A percentile compares a stretch with the other conserved stretches of the same genome.
These are phyloP conservation scores for Cladophialophora chaetospira DNA, from an alignment of 2,329 filamentous ascomycete species.

Conservation along the genomic window DNA sequence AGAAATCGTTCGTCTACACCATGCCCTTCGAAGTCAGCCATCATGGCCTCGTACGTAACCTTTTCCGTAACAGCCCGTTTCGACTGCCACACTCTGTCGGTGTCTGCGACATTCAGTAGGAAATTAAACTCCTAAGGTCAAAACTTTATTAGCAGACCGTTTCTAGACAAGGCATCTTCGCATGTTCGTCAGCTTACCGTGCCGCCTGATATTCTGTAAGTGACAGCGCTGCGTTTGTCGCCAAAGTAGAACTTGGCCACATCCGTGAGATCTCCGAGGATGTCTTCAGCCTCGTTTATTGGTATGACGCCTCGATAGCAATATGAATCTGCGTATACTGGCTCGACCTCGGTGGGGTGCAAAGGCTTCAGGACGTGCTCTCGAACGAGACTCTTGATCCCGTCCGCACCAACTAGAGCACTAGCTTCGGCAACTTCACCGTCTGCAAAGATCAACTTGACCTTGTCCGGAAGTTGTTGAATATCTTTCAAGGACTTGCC, in stretches of 20 bases:
- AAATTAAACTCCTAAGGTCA: too few species aligned
- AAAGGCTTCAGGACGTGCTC: constrained; percentile 36
- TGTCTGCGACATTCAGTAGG: too few species aligned
- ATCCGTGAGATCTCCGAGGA: constrained; percentile 5
- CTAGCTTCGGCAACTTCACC: constrained; percentile 47
- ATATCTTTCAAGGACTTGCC: too few species aligned
- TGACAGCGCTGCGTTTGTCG: background rate
- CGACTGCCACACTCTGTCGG: too few species aligned
- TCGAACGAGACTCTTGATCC: constrained; percentile 57
- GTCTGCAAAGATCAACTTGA: constrained; percentile 51
- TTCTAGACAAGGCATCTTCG: background rate
- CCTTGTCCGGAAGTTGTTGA: too few species aligned
- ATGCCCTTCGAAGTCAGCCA: background rate
- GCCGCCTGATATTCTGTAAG: constrained; percentile 6
- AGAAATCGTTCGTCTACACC: background rate
- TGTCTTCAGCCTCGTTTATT: constrained; percentile 7
- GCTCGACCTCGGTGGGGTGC: background rate
- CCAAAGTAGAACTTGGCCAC: constrained; percentile 4
- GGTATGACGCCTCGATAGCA: constrained; percentile 9
- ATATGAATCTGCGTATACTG: constrained; percentile 1
- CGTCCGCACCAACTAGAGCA: constrained; percentile 61
- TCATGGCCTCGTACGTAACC: background rate
- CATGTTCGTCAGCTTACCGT: background rate
- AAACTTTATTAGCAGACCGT: too few species aligned
- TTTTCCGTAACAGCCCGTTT: constrained; percentile 1